These are phyloP conservation scores for Lactarius hatsudake DNA, from an alignment of 768 basidiomycete species.

Conservation along the genomic window DNA sequence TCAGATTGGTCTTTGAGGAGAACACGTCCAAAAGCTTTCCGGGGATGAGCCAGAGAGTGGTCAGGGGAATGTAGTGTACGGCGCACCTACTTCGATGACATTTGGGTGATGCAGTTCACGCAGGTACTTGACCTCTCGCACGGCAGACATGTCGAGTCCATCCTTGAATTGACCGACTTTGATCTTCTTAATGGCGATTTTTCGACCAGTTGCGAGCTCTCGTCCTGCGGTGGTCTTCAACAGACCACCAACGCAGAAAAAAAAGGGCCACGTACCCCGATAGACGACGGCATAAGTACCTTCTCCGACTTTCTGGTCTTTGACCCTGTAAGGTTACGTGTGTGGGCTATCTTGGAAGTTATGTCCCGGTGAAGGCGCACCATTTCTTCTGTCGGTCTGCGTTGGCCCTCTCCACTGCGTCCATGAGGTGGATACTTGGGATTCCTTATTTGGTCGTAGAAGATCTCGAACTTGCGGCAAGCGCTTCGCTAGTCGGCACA, in stretches of 20 bases:
- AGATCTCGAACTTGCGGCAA: neutral
- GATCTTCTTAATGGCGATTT: conserved; percentile 97
- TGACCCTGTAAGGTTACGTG: conserved; percentile 48
- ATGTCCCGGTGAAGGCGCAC: conserved; percentile 36
- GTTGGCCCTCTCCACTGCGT: conserved; percentile 80
- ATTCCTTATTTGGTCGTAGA: neutral
- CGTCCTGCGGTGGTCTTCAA: conserved; percentile 47
- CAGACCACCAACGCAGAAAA: conserved; percentile 10
- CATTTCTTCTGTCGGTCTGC: conserved; percentile 67
- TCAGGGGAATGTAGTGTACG: neutral
- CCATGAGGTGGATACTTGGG: conserved; percentile 45
- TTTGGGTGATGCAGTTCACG: conserved; percentile 93
- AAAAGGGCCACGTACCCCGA: conserved; percentile 53
- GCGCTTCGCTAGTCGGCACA: neutral
- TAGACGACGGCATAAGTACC: conserved; percentile 98
- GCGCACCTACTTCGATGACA: conserved; percentile 74
- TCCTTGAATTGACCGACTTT: conserved; percentile 97
- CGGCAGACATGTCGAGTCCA: conserved; percentile 97
- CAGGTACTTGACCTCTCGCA: conserved; percentile 96
- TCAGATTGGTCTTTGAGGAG: conserved; percentile 93
- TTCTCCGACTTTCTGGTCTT: conserved; percentile 81
- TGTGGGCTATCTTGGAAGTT: conserved; percentile 21
- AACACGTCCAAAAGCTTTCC: conserved; percentile 91
- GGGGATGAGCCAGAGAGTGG: neutral
- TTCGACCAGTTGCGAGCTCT: conserved; percentile 70